phyloP scores from a whole-genome alignment of 164 flowering plant species.

The Tetrastigma voinierianum region DNA sequence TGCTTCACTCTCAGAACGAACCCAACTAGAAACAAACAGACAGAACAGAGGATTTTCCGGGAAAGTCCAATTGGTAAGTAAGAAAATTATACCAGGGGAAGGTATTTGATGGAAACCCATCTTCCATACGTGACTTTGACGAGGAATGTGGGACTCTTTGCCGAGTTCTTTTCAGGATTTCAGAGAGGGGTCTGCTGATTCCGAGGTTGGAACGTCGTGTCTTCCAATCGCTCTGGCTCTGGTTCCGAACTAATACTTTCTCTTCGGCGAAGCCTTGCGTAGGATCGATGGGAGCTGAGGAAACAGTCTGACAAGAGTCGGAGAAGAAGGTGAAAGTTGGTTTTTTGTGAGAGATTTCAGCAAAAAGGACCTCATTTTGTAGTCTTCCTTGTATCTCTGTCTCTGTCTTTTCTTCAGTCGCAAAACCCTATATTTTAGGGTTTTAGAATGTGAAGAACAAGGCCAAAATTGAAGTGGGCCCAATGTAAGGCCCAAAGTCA shows the following conservation, averaged over 20 bases:
- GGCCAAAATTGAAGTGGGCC: no score
- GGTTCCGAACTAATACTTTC: background rate
- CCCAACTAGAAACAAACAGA: background rate
- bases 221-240: slow-evolving; percentile 9
- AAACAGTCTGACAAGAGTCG: no score
- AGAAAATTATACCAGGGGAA: slow-evolving; percentile 62
- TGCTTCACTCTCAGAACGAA: no score
- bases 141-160: slow-evolving; percentile 75
- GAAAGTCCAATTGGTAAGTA: background rate
- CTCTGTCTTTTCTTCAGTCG: no score
- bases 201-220: slow-evolving; percentile 49
- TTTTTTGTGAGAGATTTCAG: no score
- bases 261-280: background rate
- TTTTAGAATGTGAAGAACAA: no score
- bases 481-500: no score
- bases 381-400: no score
- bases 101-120: slow-evolving; percentile 63
- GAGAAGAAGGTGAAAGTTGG: background rate
- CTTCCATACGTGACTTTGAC: slow-evolving; percentile 54
- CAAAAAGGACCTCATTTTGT: no score
- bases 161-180: slow-evolving; percentile 73
- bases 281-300: background rate
- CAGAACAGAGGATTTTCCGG: background rate
- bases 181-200: slow-evolving; percentile 72
- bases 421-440: no score